Base-by-base conservation (phyloP, 306 rosid genomes). In the Vigna nakashimae region DNA sequence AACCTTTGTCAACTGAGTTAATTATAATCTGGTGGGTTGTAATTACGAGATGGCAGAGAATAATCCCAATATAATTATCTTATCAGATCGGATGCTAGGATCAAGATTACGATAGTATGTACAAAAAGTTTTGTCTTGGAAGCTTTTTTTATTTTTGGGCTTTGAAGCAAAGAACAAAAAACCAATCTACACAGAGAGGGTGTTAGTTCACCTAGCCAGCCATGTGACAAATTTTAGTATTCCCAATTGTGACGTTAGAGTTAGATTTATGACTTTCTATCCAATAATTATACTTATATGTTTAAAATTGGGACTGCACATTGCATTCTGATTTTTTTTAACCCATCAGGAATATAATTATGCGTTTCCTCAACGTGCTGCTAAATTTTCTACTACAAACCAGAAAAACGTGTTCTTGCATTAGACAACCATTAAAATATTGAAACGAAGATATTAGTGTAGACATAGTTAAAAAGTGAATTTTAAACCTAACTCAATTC, bases 111-210 rank as follows among this genome's bases (percentile, higher is more conserved):
- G 1, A 72, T 55, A 52, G 24, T 65, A 65, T 9, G 14, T 11
- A 20, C 10, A 65, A 50, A 51, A 75, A 57, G 76, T 59, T 59
- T 36, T 62, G 68, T 69, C 59, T 24, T 26, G 6, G 38, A 22
- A 67, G 50, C 24, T 51, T 17, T 20, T 45, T 80, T 28, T 2
- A 36, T 73, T 65, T 56, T n/a, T 14, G 48, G 62, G 71, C 58
- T 24, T 26, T 34, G 57, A 80, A 67, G 80, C 64, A 81, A 74
- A 74, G 76, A 74, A 59, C 71, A 67, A 80, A 68, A 26, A 16
- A 30, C 43, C 63, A 64, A 50, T 20, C 43, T 28, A 18, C 18
- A 76, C 7, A 77, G 28, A 26, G 16, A 7, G 22, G 55, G 67
- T 26, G 40, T 17, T 43, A 6, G 24, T 51, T 65, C 73, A n/a